Evolutionary conservation across 345 rosid genomes (phyloP), one percentile per base, ranked within the genome.

Genomic region (Limnanthes douglasii): DNA sequence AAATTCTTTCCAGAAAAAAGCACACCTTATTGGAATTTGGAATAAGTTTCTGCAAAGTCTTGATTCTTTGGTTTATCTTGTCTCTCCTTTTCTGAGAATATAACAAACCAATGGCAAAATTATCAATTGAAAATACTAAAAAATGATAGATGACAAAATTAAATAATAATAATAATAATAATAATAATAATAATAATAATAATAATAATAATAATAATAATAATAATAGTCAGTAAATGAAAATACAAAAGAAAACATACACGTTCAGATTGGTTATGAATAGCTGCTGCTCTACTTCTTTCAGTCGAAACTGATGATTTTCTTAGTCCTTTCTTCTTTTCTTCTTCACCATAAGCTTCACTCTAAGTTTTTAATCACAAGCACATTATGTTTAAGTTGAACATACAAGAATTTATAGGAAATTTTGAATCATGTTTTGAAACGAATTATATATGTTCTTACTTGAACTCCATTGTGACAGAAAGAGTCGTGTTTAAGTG

Each of bases 251-350:
- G 20, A 3, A 30, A n/a, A 3, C 54, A n/a, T 75, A 86, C 97
- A 10, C 97, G 75, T 69, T 90, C 98, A 27, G 95, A 90, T 54
- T 84, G 98, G 67, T 84, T 90, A 53, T 90, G 98, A 47, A 90
- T 65, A 14, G 88, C 95, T 8, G 95, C 98, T 36, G 98, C 95
- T 37, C 98, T 55, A 50, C 86, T 80, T 57, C 94, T 61, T 53
- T 70, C 84, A 2, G 79, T 84, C 12, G 85, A 80, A 35, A 49
- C 54, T 9, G 90, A 68, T n/a, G 90, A 79, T 57, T 77, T 73
- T 6, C 67, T 57, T 10, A 11, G 65, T 1, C 50, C 66, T 51
- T 50, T 71, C 59, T 51, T 60, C 59, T 50, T 43, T 28, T 48
- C 53, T 3, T 59, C 78, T 10, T 61, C 69, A 8, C 54, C 73